Evolutionary conservation across 441 rosid species (phyloP).

Genomic region (Iberis amara): DNA sequence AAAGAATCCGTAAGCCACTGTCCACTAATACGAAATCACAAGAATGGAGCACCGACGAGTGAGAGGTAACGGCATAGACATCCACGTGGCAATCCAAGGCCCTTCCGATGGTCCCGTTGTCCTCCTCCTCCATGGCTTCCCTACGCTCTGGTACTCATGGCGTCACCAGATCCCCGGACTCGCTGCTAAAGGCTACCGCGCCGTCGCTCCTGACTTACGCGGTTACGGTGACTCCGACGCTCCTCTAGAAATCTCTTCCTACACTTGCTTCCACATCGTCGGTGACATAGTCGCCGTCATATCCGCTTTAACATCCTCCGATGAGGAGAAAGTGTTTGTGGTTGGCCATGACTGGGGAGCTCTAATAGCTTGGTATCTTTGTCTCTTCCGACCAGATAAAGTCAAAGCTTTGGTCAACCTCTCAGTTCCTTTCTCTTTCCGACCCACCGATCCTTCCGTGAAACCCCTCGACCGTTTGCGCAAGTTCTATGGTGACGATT

Average conservation of each 20-base stretch:
- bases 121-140: conserved; percentile 50
- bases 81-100: conserved; percentile 35
- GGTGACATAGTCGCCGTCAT: conserved; percentile 37
- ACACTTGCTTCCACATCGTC: conserved; percentile 36
- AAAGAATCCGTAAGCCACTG: too few relatives aligned
- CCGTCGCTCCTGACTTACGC: conserved; percentile 47
- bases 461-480: conserved; percentile 31
- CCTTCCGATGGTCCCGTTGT: conserved; percentile 28
- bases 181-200: conserved; percentile 42
- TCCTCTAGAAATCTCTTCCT: conserved; percentile 26
- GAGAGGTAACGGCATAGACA: conserved; percentile 29
- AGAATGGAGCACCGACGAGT: conserved; percentile 29
- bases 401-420: conserved; percentile 36
- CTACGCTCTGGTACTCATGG: conserved; percentile 55
- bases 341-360: conserved; percentile 60
- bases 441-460: conserved; percentile 12
- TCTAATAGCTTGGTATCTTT: conserved; percentile 38
- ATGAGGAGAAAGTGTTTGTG: conserved; percentile 37
- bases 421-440: conserved; percentile 29
- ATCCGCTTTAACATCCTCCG: conserved; percentile 28
- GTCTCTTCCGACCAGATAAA: conserved; percentile 34
- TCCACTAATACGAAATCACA: neutral
- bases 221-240: conserved; percentile 48
- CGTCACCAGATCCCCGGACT: conserved; percentile 45
- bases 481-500: conserved; percentile 39